phyloP scores from a whole-genome alignment of 139 green algal species.

The Tetraselmis striata region DNA sequence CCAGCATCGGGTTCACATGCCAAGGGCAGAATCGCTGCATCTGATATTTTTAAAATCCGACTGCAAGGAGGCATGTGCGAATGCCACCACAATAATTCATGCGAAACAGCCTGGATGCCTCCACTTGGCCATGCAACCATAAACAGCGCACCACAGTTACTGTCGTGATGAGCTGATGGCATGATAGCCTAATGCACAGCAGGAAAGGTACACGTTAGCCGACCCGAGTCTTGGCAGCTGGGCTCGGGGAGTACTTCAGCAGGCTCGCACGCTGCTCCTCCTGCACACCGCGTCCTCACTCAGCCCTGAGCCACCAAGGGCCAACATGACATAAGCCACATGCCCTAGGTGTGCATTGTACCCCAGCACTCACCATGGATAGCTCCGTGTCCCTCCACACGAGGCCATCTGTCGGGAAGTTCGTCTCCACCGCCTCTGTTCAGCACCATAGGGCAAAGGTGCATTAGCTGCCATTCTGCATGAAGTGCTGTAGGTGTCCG shows the following conservation, averaged over 20 bases:
- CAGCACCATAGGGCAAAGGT: no score
- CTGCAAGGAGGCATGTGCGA: no score
- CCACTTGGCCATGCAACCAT: background rate
- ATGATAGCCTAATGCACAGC: background rate
- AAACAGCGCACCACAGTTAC: background rate
- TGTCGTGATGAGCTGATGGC: no score
- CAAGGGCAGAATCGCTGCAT: no score
- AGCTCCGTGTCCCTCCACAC: background rate
- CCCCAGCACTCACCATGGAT: background rate
- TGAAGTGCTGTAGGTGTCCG: background rate
- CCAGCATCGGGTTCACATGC: no score
- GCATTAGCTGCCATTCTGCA: background rate
- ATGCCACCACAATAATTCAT: background rate
- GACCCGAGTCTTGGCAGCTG: background rate
- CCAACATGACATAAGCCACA: background rate
- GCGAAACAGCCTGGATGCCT: background rate
- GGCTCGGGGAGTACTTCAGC: background rate
- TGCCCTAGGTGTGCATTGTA: background rate
- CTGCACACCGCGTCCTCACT: no score
- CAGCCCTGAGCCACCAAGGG: no score
- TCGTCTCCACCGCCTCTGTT: background rate
- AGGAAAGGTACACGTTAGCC: background rate
- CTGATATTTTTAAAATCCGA: no score
- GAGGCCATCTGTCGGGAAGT: background rate
- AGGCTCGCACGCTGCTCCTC: background rate